Evolutionary conservation across 306 rosid genomes (phyloP).

Genomic region (Inga oerstediana): DNA sequence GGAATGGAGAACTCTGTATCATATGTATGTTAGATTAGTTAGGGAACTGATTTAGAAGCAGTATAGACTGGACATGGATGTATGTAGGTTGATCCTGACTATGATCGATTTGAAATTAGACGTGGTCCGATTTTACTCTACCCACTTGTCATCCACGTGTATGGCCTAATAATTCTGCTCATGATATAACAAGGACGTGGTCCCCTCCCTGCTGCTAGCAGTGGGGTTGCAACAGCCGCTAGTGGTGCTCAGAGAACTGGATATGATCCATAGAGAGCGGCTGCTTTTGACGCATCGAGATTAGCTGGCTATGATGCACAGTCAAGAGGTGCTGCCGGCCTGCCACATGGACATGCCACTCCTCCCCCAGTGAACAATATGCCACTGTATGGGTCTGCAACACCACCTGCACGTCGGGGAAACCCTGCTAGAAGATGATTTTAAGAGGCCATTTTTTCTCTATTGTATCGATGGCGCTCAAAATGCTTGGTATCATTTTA

Average conservation of each 20-base stretch:
- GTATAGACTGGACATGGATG: slow-evolving; percentile 1
- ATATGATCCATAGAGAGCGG: slow-evolving; percentile 61
- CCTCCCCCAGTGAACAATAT: slow-evolving; percentile 45
- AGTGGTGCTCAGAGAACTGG: slow-evolving; percentile 27
- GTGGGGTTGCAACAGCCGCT: slow-evolving; percentile 26
- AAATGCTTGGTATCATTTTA: background rate
- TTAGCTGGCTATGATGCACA: slow-evolving; percentile 64
- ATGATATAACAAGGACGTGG: slow-evolving; percentile 62
- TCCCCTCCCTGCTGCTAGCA: slow-evolving; percentile 41
- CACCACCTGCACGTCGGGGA: slow-evolving; percentile 65
- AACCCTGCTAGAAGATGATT: slow-evolving; percentile 72
- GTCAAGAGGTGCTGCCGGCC: slow-evolving; percentile 55
- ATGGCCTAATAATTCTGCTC: slow-evolving; percentile 19
- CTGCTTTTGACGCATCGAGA: slow-evolving; percentile 56
- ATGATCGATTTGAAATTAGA: background rate
- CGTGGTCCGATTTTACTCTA: background rate
- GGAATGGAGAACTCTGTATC: background rate
- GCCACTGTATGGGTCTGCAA: slow-evolving; percentile 63
- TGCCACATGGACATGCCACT: slow-evolving; percentile 54
- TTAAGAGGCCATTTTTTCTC: slow-evolving; percentile 21
- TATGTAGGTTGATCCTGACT: slow-evolving; percentile 16
- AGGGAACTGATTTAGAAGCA: slow-evolving; percentile 2
- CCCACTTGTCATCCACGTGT: background rate
- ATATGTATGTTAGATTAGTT: background rate
- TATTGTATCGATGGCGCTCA: slow-evolving; percentile 3